Evolutionary conservation across 2,329 filamentous ascomycete genomes (phyloP).

Genomic region (Neopestalotiopsis clavispora): DNA sequence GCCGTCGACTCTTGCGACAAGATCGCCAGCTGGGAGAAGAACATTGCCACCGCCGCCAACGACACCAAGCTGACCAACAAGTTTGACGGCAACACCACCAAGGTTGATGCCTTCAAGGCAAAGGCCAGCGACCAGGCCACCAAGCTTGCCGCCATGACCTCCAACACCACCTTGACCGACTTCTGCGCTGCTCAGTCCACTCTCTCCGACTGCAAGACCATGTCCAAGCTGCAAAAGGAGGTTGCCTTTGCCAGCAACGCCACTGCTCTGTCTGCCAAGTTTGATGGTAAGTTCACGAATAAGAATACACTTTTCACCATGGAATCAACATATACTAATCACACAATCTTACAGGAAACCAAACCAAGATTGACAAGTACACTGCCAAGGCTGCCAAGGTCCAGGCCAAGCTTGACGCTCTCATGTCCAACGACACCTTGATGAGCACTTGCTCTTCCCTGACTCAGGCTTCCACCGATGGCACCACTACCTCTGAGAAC

Average conservation of each 20-base stretch:
- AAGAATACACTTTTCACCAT: neutral
- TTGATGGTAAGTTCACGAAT: slow-evolving; percentile 25
- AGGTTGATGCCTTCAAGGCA: slow-evolving; percentile 38
- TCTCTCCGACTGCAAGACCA: slow-evolving; percentile 35
- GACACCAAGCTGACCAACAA: slow-evolving; percentile 35
- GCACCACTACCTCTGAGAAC: slow-evolving; percentile 7
- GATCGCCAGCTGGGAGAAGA: slow-evolving; percentile 33
- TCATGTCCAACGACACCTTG: slow-evolving; percentile 42
- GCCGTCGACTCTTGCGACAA: slow-evolving; percentile 33
- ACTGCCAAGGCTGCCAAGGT: slow-evolving; percentile 40
- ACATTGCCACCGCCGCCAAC: slow-evolving; percentile 33
- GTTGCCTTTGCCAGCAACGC: slow-evolving; percentile 39
- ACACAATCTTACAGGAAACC: slow-evolving; percentile 29
- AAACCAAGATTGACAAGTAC: slow-evolving; percentile 40
- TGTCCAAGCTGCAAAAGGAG: slow-evolving; percentile 34
- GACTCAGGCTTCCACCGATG: slow-evolving; percentile 17
- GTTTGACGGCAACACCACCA: slow-evolving; percentile 41
- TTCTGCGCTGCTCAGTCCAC: slow-evolving; percentile 23
- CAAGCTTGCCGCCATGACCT: slow-evolving; percentile 35
- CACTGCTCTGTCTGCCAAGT: slow-evolving; percentile 37
- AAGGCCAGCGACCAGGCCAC: slow-evolving; percentile 32
- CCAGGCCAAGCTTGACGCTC: slow-evolving; percentile 34
- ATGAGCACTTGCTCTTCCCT: slow-evolving; percentile 35
- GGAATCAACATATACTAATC: neutral
- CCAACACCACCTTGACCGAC: slow-evolving; percentile 39